phyloP scores from a whole-genome alignment of 176 grass and related monocot genomes.

The Carex kokanica region DNA sequence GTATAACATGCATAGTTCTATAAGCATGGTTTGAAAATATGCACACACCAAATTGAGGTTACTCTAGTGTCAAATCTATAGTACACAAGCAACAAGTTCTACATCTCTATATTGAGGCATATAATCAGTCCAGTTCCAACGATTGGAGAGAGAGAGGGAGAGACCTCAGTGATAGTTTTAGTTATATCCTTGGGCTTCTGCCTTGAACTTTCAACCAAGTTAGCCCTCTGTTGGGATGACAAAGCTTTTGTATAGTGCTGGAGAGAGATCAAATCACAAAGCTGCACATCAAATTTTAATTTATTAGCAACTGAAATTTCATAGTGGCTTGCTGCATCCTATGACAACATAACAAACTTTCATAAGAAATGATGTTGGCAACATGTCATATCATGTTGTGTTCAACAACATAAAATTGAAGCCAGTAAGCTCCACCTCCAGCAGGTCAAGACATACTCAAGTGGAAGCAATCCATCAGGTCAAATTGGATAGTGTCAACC shows the following conservation, averaged over 20 bases:
- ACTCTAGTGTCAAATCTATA: not conserved
- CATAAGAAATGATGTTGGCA: not conserved
- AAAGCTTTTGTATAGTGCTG: slow-evolving; percentile 84
- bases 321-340: not conserved
- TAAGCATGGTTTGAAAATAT: not conserved
- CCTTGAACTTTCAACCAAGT: slow-evolving; percentile 81
- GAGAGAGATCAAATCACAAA: slow-evolving; percentile 57
- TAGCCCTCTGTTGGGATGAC: slow-evolving; percentile 55
- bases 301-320: slow-evolving; percentile 5
- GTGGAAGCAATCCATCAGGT: not conserved
- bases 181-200: slow-evolving; percentile 81
- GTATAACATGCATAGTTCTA: slow-evolving; percentile 12
- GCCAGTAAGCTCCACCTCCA: not conserved
- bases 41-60: not conserved
- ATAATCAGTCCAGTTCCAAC: not conserved
- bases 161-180: slow-evolving; percentile 48
- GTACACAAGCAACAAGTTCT: not conserved
- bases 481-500: not conserved
- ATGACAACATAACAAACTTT: not conserved
- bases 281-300: slow-evolving; percentile 33
- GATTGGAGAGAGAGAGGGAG: not conserved
- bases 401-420: not conserved
- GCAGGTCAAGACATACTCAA: not conserved
- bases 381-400: not conserved
- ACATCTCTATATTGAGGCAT: not conserved